phyloP scores from a whole-genome alignment of 2,329 filamentous ascomycete genomes.

The Pseudogymnoascus sp. region DNA sequence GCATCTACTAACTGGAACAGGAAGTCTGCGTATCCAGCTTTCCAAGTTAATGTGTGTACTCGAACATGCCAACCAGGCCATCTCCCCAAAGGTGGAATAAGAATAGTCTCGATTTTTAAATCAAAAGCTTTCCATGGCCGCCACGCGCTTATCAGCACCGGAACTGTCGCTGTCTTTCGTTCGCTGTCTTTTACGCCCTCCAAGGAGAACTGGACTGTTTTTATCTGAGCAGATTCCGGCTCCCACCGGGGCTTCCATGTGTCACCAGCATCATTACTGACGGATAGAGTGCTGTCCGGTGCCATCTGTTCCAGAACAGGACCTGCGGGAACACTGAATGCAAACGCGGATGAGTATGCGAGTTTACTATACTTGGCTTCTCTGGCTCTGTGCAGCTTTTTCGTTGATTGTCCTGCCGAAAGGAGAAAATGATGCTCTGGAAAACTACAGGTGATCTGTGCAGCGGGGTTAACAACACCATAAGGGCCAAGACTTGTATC shows the following conservation, averaged over 20 bases:
- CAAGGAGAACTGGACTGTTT: neutral
- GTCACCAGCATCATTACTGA: conserved; percentile 19
- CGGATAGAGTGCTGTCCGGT: conserved; percentile 22
- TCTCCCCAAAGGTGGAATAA: conserved; percentile 28
- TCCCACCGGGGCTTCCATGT: conserved; percentile 23
- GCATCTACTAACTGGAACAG: conserved; percentile 18
- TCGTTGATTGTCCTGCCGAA: conserved; percentile 33
- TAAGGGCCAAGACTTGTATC: conserved; percentile 3
- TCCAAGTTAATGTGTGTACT: conserved; percentile 27
- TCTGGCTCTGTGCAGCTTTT: conserved; percentile 32
- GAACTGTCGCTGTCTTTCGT: neutral
- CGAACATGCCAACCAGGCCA: conserved; percentile 34
- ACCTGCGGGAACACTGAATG: conserved; percentile 37
- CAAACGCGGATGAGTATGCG: conserved; percentile 41
- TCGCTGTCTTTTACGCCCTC: neutral
- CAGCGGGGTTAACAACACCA: conserved; percentile 25
- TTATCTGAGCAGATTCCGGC: conserved; percentile 14
- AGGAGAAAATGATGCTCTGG: conserved; percentile 36
- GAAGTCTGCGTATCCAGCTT: neutral
- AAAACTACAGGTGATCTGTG: conserved; percentile 39
- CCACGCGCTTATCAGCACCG: conserved; percentile 16
- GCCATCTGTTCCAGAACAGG: conserved; percentile 26
- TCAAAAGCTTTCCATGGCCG: conserved; percentile 15
- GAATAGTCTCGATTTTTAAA: conserved; percentile 29
- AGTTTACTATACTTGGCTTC: conserved; percentile 42